These are phyloP conservation scores for Persicaria maculosa DNA, from an alignment of 148 eudicot species.

Conservation along the genomic window DNA sequence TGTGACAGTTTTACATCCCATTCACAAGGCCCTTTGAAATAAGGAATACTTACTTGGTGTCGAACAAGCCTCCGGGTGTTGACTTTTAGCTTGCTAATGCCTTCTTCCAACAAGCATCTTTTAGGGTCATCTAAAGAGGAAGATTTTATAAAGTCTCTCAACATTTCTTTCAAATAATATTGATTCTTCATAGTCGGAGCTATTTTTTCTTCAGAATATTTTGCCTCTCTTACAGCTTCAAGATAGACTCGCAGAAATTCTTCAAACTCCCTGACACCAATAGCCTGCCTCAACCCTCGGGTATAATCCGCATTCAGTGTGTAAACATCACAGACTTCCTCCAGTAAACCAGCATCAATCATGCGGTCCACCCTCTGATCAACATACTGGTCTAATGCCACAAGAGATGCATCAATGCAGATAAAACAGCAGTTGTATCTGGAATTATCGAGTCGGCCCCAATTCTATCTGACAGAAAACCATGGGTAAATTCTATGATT, in stretches of 20 bases:
- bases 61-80: constrained; percentile 89
- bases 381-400: constrained; percentile 68
- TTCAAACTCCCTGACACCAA: constrained; percentile 88
- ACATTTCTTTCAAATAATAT: constrained; percentile 21
- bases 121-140: constrained; percentile 27
- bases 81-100: constrained; percentile 51
- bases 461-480: constrained; percentile 80
- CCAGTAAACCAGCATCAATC: constrained; percentile 76
- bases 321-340: constrained; percentile 70
- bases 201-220: constrained; percentile 13
- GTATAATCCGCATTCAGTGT: constrained; percentile 74
- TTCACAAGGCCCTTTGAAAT: neutral
- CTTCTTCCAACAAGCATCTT: constrained; percentile 43
- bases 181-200: constrained; percentile 16
- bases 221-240: constrained; percentile 20
- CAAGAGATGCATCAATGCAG: constrained; percentile 77
- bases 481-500: neutral
- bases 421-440: constrained; percentile 79
- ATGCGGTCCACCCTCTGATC: constrained; percentile 71
- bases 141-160: constrained; percentile 23
- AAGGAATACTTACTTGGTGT: constrained; percentile 66
- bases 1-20: neutral
- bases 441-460: constrained; percentile 76
- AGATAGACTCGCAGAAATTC: constrained; percentile 42
- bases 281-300: constrained; percentile 89